Base-by-base conservation (phyloP, 2,329 filamentous ascomycete species). In the Didymosphaeria variabile region DNA sequence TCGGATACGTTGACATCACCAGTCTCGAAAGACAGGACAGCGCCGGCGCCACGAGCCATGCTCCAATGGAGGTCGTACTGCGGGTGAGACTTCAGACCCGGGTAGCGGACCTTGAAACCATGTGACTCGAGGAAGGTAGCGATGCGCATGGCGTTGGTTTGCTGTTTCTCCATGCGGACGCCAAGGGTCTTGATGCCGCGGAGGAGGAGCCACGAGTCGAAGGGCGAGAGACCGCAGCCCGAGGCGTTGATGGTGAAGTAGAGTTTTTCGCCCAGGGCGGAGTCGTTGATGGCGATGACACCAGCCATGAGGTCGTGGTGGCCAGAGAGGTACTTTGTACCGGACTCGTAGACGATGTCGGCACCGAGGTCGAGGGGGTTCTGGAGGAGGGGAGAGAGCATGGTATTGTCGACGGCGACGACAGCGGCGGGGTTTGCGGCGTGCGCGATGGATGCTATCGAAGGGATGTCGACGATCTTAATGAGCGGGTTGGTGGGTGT, bases 221-320 rank as follows among this genome's bases (percentile, higher is more conserved):
- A 97, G 4, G 96, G 95, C 2, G 93, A 91, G 7, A 99, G 85
- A 10, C 95, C 95, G 75, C 95, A 98, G 46, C 95, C 95, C 0
- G 94, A 97, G 0, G 93, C 89, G 78, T 99, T 99, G 85, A 99
- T 97, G 59, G 93, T 94, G 81, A 97, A 98, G 83, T 91, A 99
- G 68, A 99, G 88, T 75, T 91, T 92, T 72, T 99, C 93, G 50
- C 91, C 94, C 31, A 99, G 83, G 3, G 87, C 82, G 5, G 88
- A 79, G 74, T 97, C 90, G 77, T 98, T 98, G 78, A 94, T 88
- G 23, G 94, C 95, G 67, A 99, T 91, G 32, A 99, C 93, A 65
- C 96, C 95, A 10, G 95, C 95, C 95, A 99, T 99, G 75, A 99
- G 91, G 77, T 99, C 96, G 83, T 99, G 95, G 79, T 99, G 95